phyloP scores from a whole-genome alignment of 140 eudicot genomes.

The Cichorium intybus region DNA sequence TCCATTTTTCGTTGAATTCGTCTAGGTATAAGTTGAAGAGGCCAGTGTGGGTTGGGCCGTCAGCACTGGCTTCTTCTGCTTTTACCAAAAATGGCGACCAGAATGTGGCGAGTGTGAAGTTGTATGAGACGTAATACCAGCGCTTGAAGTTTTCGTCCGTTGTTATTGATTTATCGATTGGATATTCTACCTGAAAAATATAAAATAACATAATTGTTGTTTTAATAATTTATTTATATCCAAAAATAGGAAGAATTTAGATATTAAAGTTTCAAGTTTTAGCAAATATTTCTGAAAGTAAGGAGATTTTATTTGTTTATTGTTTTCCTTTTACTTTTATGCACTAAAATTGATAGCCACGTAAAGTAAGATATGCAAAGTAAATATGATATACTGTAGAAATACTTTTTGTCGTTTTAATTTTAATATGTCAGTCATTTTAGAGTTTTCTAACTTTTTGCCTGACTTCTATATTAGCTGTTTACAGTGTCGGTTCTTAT shows the following conservation, averaged over 20 bases:
- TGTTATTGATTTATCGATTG: constrained; percentile 51
- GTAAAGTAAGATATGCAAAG: background rate
- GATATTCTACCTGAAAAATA: constrained; percentile 58
- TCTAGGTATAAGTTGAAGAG: constrained; percentile 72
- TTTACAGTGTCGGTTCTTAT: background rate
- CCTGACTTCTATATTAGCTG: constrained; percentile 1
- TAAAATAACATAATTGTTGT: background rate
- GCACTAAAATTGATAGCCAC: background rate
- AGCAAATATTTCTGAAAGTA: background rate
- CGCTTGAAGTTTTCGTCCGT: constrained; percentile 63
- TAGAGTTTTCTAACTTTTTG: background rate
- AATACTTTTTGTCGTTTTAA: background rate
- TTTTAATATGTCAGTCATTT: constrained; percentile 5
- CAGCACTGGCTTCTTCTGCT: constrained; percentile 41
- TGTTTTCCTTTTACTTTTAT: background rate
- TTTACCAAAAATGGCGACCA: constrained; percentile 67
- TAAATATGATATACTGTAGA: background rate
- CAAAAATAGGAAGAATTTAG: background rate
- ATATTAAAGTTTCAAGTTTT: background rate
- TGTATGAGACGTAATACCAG: constrained; percentile 57
- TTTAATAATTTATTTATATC: background rate
- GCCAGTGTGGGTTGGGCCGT: constrained; percentile 60
- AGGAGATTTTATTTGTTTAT: background rate
- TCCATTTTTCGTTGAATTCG: constrained; percentile 61
- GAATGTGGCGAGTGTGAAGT: constrained; percentile 65